phyloP scores from a whole-genome alignment of 2,329 filamentous ascomycete species.

The Didymellaceae sp. region DNA sequence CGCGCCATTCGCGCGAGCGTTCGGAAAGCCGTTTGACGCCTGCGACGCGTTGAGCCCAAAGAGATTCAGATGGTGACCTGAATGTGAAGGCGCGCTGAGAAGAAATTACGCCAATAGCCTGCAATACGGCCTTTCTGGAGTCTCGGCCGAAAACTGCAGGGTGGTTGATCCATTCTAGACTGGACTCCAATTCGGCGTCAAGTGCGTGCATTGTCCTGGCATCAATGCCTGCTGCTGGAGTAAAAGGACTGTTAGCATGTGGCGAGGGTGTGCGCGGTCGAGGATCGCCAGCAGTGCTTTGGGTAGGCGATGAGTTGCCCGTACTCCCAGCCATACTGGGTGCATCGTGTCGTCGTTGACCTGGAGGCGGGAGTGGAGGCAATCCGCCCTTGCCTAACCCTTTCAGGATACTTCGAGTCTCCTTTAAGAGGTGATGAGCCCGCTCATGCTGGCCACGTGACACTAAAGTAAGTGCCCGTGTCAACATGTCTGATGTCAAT shows the following conservation, averaged over 20 bases:
- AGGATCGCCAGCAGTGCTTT: slow-evolving; percentile 44
- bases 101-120: slow-evolving; percentile 95
- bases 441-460: slow-evolving; percentile 91
- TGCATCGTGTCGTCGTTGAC: slow-evolving; percentile 49
- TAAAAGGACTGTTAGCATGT: slow-evolving; percentile 57
- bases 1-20: slow-evolving; percentile 88
- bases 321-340: slow-evolving; percentile 49
- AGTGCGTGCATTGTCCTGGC: slow-evolving; percentile 80
- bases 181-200: slow-evolving; percentile 87
- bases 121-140: slow-evolving; percentile 91
- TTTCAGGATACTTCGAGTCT: slow-evolving; percentile 94
- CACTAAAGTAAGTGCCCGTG: slow-evolving; percentile 86
- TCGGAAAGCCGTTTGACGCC: slow-evolving; percentile 85
- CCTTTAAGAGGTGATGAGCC: slow-evolving; percentile 87
- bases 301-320: slow-evolving; percentile 48
- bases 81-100: slow-evolving; percentile 94
- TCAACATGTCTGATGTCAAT: slow-evolving; percentile 97
- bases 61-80: slow-evolving; percentile 83
- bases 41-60: slow-evolving; percentile 84
- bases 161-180: slow-evolving; percentile 96
- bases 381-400: slow-evolving; percentile 94
- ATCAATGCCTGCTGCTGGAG: slow-evolving; percentile 78
- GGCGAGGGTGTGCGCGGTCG: slow-evolving; percentile 49
- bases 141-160: slow-evolving; percentile 94
- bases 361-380: slow-evolving; percentile 79